Evolutionary conservation across 495 filamentous ascomycete genomes (phyloP), one percentile per base, ranked within the genome.

Genomic region (Aspergillus campestris): DNA sequence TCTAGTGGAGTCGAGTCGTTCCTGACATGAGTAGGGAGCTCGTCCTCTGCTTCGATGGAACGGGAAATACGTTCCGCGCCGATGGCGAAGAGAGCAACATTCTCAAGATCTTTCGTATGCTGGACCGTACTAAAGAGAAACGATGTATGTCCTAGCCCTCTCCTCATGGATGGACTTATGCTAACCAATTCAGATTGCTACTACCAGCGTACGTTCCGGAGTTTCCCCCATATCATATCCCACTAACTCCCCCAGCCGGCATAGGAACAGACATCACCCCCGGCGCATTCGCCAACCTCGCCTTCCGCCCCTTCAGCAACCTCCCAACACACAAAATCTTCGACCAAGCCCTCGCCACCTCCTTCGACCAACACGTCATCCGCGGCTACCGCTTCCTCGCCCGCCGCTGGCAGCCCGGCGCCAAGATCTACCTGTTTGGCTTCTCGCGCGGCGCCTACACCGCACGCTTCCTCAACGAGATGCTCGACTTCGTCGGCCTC

Each of bases 391-490:
- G 59, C 10, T 75, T 75, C 50, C 40, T 74, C 27, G 71, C 71
- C 55, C 59, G 71, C 11, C 71, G 69, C 44, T 67, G 65, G 46
- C 37, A 48, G 4, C 44, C 52, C 18, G 70, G 62, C 5, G 59
- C 70, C 29, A 56, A 58, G 31, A 72, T 75, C 38, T 72, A 72
- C 48, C 63, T 75, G 49, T 72, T 75, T 42, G 71, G 72, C 29
- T 74, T 75, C 45, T 67, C 64, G 2, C 66, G 72, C 28, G 71
- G 72, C 12, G 72, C 72, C 9, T 74, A 69, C 51, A 74, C 71
- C 1, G 71, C 70, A 2, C 69, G 67, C 8, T 71, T 73, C 45
- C 62, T 75, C 8, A 68, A 72, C 15, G 61, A 69, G 28, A 67
- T 75, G 63, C 55, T 75, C 33, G 58, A 65, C 27, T 59, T 57